phyloP scores from a whole-genome alignment of 371 early-diverging fungal genomes.

The Mucor circinelloides region DNA sequence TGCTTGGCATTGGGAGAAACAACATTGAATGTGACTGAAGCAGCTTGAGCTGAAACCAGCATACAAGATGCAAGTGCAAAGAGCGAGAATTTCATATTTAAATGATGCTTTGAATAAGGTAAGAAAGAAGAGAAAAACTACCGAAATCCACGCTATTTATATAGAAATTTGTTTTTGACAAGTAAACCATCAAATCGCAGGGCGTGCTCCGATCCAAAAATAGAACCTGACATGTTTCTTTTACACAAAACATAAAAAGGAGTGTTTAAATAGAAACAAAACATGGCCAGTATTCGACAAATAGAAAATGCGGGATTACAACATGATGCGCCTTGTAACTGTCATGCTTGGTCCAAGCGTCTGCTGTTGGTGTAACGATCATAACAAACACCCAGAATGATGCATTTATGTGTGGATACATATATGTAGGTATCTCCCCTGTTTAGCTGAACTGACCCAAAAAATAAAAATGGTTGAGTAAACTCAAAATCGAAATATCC shows the following conservation, averaged over 20 bases:
- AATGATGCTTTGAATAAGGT: not conserved
- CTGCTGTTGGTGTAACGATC: no score
- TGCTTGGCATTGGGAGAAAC: conserved; percentile 46
- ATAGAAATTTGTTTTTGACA: not conserved
- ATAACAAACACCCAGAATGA: no score
- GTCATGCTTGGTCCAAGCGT: not conserved
- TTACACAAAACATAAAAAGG: not conserved
- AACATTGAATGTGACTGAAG: conserved; percentile 48
- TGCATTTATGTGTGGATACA: not conserved
- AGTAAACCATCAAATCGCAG: not conserved
- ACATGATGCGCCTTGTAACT: not conserved
- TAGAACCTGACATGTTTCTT: not conserved
- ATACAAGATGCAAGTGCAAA: conserved; percentile 11
- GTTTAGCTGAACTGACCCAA: no score
- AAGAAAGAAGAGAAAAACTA: not conserved
- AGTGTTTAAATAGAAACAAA: no score
- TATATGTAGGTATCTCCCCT: no score
- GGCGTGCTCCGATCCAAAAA: not conserved
- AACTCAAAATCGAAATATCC: not conserved
- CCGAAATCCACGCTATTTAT: not conserved
- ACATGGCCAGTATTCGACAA: not conserved
- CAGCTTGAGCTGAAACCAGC: conserved; percentile 32
- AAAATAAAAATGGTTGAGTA: not conserved
- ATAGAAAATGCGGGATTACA: not conserved
- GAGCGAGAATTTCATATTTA: conserved; percentile 23